phyloP scores from a whole-genome alignment of 2,329 filamentous ascomycete genomes.

The Aureobasidium sp. region DNA sequence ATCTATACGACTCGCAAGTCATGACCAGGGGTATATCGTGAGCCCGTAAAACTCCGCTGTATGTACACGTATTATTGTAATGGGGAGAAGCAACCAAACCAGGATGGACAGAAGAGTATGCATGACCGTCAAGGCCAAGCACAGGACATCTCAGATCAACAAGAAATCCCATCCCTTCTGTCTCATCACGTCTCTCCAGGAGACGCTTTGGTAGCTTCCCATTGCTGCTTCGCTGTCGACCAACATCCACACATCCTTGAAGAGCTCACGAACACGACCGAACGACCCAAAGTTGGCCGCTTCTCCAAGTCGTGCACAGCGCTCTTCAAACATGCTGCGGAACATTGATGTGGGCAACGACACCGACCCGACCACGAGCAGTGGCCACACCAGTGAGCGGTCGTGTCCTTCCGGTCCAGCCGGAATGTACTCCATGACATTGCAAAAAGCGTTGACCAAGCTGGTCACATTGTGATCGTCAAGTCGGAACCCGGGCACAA shows the following conservation, averaged over 20 bases:
- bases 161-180: constrained; percentile 88
- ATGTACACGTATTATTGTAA: constrained; percentile 7
- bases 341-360: constrained; percentile 67
- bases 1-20: not conserved
- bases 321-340: constrained; percentile 69
- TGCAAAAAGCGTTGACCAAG: constrained; percentile 70
- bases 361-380: constrained; percentile 77
- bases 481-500: constrained; percentile 82
- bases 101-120: constrained; percentile 1
- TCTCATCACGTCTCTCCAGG: constrained; percentile 93
- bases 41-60: not conserved
- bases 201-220: constrained; percentile 59
- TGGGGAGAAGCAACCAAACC: constrained; percentile 5
- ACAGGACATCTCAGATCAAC: constrained; percentile 57
- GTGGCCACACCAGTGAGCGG: constrained; percentile 85
- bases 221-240: constrained; percentile 56
- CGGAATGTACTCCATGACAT: constrained; percentile 74
- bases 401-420: constrained; percentile 77
- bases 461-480: constrained; percentile 65
- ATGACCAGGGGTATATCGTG: constrained; percentile 1
- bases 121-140: not conserved
- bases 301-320: constrained; percentile 67
- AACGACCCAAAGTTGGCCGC: constrained; percentile 76
- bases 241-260: constrained; percentile 73
- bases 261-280: constrained; percentile 69